phyloP scores from a whole-genome alignment of 148 eudicot genomes.

The Vaccinium macrocarpon region DNA sequence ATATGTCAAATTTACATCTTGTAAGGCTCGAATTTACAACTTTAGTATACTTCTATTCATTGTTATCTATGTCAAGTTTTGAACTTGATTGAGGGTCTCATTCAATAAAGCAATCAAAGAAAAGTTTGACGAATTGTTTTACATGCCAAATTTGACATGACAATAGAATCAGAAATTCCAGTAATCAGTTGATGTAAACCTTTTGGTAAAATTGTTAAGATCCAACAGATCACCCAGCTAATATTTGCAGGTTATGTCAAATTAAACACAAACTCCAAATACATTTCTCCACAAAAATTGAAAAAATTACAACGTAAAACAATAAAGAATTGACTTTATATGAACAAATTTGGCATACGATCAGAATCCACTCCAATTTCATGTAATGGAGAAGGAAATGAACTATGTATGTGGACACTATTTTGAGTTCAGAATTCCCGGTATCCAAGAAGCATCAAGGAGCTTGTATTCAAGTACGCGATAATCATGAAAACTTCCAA shows the following conservation, averaged over 20 bases:
- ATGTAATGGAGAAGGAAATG: conserved; percentile 7
- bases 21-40: no score
- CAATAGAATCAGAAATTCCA: neutral
- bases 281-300: neutral
- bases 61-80: no score
- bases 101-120: no score
- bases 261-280: neutral
- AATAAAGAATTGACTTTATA: conserved; percentile 11
- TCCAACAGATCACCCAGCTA: neutral
- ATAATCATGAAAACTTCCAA: conserved; percentile 1
- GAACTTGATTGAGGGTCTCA: no score
- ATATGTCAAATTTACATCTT: no score
- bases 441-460: neutral
- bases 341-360: conserved; percentile 7
- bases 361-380: conserved; percentile 14
- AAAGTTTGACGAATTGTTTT: no score
- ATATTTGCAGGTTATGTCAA: neutral
- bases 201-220: neutral
- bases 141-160: neutral
- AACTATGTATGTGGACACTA: neutral
- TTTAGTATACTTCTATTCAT: no score
- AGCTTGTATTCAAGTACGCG: neutral
- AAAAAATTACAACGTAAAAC: neutral
- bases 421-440: neutral
- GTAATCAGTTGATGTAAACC: neutral